Conservation (phyloP, 2,329 filamentous ascomycete genomes). For the Dactylellina parvicollis region DNA sequence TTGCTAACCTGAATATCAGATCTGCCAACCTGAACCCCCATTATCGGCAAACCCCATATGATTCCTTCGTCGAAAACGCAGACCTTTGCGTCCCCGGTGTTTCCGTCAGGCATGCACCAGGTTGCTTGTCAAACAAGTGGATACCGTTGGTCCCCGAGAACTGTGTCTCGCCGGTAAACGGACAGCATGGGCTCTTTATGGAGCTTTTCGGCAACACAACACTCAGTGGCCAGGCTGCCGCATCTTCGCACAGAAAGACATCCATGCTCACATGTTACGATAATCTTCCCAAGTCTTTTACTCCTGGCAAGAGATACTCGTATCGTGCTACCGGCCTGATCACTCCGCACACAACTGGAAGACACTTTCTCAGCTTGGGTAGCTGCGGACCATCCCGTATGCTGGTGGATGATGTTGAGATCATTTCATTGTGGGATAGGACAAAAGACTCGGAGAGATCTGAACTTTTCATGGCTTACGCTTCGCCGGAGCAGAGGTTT, state of each 20-base stretch:
- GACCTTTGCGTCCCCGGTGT: slow-evolving; percentile 54
- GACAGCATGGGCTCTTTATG: slow-evolving; percentile 58
- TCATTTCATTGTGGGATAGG: slow-evolving; percentile 58
- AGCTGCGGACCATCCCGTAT: slow-evolving; percentile 59
- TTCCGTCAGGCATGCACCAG: slow-evolving; percentile 55
- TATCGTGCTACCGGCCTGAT: slow-evolving; percentile 58
- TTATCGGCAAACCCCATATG: slow-evolving; percentile 57
- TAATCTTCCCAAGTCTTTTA: slow-evolving; percentile 58
- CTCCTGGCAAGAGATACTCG: slow-evolving; percentile 58
- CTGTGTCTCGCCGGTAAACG: slow-evolving; percentile 58
- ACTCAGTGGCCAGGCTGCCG: slow-evolving; percentile 54
- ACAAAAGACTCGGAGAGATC: slow-evolving; percentile 58
- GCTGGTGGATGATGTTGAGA: slow-evolving; percentile 56
- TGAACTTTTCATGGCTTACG: slow-evolving; percentile 59
- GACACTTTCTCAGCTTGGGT: slow-evolving; percentile 59
- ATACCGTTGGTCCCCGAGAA: slow-evolving; percentile 57
- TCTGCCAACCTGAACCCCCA: slow-evolving; percentile 58
- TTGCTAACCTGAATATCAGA: slow-evolving; percentile 25
- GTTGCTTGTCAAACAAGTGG: slow-evolving; percentile 58
- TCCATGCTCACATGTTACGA: slow-evolving; percentile 58
- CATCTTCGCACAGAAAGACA: slow-evolving; percentile 56
- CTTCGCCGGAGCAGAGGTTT: slow-evolving; percentile 57
- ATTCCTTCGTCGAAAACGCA: slow-evolving; percentile 56
- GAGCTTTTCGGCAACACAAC: slow-evolving; percentile 58
- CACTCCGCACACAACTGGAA: slow-evolving; percentile 58